Percentiles rank a stretch among this genome's conserved stretches.
These are phyloP conservation scores for Candida nemodendra DNA, from an alignment of 805 yeast genomes.

Conservation along the genomic window DNA sequence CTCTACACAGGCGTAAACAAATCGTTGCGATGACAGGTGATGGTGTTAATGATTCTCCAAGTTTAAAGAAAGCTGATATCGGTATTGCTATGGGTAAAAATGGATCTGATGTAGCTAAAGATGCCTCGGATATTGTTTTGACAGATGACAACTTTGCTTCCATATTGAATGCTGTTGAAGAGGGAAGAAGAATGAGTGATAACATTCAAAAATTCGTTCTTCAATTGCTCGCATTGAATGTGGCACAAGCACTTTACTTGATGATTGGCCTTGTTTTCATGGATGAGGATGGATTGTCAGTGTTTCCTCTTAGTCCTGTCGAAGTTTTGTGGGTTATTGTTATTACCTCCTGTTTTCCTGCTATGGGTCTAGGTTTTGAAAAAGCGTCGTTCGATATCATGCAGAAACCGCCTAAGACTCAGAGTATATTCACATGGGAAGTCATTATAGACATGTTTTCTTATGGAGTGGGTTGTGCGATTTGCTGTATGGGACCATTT, in stretches of 20 bases:
- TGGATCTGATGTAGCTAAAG: conserved; percentile 85
- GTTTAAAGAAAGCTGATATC: conserved; percentile 72
- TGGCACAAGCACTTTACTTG: conserved; percentile 65
- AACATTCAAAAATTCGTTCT: conserved; percentile 77
- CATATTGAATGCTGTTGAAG: conserved; percentile 73
- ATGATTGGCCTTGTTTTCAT: conserved; percentile 73
- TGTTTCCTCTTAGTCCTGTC: conserved; percentile 79
- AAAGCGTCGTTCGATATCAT: conserved; percentile 61
- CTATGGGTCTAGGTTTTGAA: conserved; percentile 78
- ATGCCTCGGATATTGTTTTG: conserved; percentile 73
- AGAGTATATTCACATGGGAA: conserved; percentile 63
- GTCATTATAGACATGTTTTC: conserved; percentile 65
- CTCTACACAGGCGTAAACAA: conserved; percentile 59
- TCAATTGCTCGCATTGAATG: conserved; percentile 70
- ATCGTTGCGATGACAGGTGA: conserved; percentile 83
- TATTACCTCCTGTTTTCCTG: conserved; percentile 78
- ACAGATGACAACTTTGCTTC: conserved; percentile 80
- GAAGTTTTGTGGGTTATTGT: conserved; percentile 80
- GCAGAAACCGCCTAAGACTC: conserved; percentile 60
- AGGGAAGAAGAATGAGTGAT: conserved; percentile 76
- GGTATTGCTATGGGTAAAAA: conserved; percentile 84
- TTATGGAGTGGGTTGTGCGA: conserved; percentile 76
- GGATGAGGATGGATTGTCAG: conserved; percentile 63
- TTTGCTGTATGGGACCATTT: conserved; percentile 64
- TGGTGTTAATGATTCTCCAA: conserved; percentile 81